Evolutionary conservation across 2,329 filamentous ascomycete species (phyloP), one percentile per base, ranked within the genome.

Genomic region (Daldinia eschscholtzii): DNA sequence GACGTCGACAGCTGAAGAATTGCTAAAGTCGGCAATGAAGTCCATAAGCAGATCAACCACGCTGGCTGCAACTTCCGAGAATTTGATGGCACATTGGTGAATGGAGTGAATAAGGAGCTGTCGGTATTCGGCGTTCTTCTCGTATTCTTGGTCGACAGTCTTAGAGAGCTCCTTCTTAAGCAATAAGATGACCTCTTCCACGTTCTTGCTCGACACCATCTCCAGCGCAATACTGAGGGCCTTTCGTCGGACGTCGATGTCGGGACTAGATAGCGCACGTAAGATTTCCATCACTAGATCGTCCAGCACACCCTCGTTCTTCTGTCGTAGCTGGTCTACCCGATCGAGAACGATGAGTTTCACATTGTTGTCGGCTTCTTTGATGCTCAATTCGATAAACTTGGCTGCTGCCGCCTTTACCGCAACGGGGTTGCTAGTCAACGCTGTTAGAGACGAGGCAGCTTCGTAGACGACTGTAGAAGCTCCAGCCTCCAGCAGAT

Each of bases 191-290:
- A 99, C 96, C 77, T 99, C 96, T 79, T 98, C 96, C 6, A 99
- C 94, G 73, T 99, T 99, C 84, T 97, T 97, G 87, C 94, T 98
- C 0, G 95, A 96, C 4, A 99, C 93, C 96, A 99, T 98, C 73
- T 98, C 94, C 80, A 99, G 85, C 12, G 94, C 94, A 76, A 99
- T 93, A 64, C 89, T 87, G 30, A 99, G 87, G 15, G 95, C 94
- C 82, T 98, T 98, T 81, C 91, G 91, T 76, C 96, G 91, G 60
- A 99, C 96, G 78, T 98, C 96, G 72, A 99, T 92, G 82, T 99
- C 96, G 23, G 96, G 93, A 79, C 94, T 98, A 12, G 94, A 97
- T 37, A 99, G 87, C 18, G 98, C 96, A 61, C 96, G 93, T 52
- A 99, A 86, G 62, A 98, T 94, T 80, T 99, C 96, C 96, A 99